Conservation (phyloP, 768 basidiomycete species). For the Punctularia strigosozonata region DNA sequence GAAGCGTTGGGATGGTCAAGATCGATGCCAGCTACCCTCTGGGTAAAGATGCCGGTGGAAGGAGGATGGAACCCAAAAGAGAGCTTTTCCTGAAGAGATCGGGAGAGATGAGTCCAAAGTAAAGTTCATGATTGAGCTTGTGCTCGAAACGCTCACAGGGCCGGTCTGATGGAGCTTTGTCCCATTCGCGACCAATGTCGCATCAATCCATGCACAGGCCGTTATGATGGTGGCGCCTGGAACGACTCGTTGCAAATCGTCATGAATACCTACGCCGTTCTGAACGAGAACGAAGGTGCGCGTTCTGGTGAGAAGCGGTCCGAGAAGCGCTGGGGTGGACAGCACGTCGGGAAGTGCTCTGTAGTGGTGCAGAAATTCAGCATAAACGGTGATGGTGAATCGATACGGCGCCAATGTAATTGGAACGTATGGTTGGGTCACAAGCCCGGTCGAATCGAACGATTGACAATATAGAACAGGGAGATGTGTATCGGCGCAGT, state of each 20-base stretch:
- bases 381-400: no score
- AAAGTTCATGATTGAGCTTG: neutral
- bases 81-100: slow-evolving; percentile 12
- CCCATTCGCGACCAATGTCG: slow-evolving; percentile 17
- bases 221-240: slow-evolving; percentile 14
- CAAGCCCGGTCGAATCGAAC: no score
- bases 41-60: no score
- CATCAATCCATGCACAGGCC: slow-evolving; percentile 23
- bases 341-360: slow-evolving; percentile 12
- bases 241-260: slow-evolving; percentile 4
- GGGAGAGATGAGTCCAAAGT: neutral
- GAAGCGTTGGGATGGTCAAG: neutral
- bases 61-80: slow-evolving; percentile 17
- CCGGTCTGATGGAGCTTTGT: slow-evolving; percentile 14
- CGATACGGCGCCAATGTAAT: no score
- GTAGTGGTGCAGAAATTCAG: neutral
- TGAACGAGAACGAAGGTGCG: slow-evolving; percentile 19
- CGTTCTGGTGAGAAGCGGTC: slow-evolving; percentile 12
- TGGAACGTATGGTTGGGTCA: no score
- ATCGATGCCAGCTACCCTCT: no score
- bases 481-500: no score
- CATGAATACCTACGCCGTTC: slow-evolving; percentile 23
- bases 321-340: slow-evolving; percentile 14
- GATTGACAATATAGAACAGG: no score
- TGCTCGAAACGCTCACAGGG: slow-evolving; percentile 4